Base-by-base conservation (phyloP, 192 early-diverging fungal species). In the Chytriomyces hyalinus region DNA sequence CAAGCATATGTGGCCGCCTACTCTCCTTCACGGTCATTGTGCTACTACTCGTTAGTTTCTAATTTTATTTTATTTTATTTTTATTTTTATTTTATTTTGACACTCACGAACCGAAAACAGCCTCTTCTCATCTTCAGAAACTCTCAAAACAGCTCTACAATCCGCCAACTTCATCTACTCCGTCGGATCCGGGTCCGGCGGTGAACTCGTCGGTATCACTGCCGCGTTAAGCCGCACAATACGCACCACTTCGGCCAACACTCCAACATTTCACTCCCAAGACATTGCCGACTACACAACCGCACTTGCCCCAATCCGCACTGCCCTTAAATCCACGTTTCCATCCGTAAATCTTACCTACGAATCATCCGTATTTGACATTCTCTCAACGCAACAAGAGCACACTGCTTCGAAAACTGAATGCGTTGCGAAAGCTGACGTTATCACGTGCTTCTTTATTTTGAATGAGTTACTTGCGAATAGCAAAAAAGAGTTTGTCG, bases 371-470 rank as follows among this genome's bases (percentile, higher is more conserved):
- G 46, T 61, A 47, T 70, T 71, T 20, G 78, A 84, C 50, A 65
- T 84, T 28, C 72, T 84, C 17, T 57, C 53, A 11, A 22, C 73
- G 8, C 47, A 74, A 1, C 73, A 72, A n/a, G 61, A 6, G 0
- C 45, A 57, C 24, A 66, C 65, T 5, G 65, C 49, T 4, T 4
- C n/a, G 6, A 61, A 81, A 43, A 22, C n/a, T 1, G 17, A n/a
- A 10, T 60, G 8, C 6, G 22, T 96, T 6, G 76, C 83, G 4
- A 68, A 82, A 24, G 88, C 94, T 3, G 82, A 90, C 72, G 73
- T 97, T 57, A 91, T 95, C 22, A 97, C 95, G 2, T 89, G 92
- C 47, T 91, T 96, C 86, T 98, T 97, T 89, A 87, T 97, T 0
- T 86, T 98, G 85, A 97, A 97, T 78, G 96, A 98, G 77, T 81